Evolutionary conservation across 163 green algal genomes (phyloP), one percentile per base, ranked within the genome.

Genomic region (Picocystis sp.): DNA sequence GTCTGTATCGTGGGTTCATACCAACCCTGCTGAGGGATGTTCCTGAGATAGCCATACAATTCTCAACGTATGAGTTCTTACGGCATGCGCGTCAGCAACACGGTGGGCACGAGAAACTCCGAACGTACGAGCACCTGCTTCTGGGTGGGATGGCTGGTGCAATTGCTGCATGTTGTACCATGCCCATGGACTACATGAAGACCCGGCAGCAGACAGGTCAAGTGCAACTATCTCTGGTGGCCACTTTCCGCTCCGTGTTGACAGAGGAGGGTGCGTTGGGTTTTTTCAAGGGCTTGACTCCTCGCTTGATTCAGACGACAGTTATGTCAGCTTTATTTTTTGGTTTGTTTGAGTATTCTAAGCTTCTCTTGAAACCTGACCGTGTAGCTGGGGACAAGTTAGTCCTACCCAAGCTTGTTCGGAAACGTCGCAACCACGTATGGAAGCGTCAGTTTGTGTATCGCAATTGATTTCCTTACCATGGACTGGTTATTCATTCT

Each of bases 181-280:
- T 81, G 55, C 80, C 80, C 14, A 61, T 89, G 29, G 80, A 89
- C 54, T 68, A 81, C 23, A 58, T 79, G 41, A 89, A 87, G 66
- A 86, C 74, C 2, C 62, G 67, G 45, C 58, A 85, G 56, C 79
- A 88, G 63, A 82, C 71, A 58, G 73, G 76, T 34, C 51, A 45
- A 3, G 47, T 25, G 25, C 55, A 21, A 49, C 21, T 33, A n/a
- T 35, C 50, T 34, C 61, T 77, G 19, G 52, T 58, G 19, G 47
- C 53, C 15, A 57, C 66, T 33, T 14, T 65, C 43, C 43, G 41
- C 23, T 24, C 22, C 8, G 35, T 74, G 3, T 17, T 82, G 45
- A 24, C 24, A 14, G 50, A 67, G 44, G 47, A 63, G 44, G 69
- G 72, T 1, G 34, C 58, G 2, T 42, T 29, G 25, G 76, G 69